Conservation (phyloP, 1,284 basidiomycete species). For the Puccinia polysora region DNA sequence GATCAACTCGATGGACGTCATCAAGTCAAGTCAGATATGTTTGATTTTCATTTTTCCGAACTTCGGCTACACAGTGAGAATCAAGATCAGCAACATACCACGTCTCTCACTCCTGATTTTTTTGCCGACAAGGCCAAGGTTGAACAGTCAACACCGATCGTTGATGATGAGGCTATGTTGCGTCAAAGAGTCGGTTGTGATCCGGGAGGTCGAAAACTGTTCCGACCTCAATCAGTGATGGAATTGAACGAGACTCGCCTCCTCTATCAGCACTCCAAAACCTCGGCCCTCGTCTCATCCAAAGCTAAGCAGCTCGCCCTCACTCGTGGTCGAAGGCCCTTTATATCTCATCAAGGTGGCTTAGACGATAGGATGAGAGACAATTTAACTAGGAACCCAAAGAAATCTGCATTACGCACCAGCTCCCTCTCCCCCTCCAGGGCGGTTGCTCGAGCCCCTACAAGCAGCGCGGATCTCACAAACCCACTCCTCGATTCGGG, state of each 20-base stretch:
- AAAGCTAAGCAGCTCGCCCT: conserved; percentile 9
- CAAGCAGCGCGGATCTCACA: background rate
- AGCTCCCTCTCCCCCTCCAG: conserved; percentile 9
- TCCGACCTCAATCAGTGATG: conserved; percentile 36
- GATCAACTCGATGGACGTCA: background rate
- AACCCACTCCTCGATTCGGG: background rate
- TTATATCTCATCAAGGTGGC: background rate
- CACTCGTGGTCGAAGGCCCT: background rate
- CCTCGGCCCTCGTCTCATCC: no score
- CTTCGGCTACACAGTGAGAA: conserved; percentile 11
- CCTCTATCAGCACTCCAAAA: background rate
- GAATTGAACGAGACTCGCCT: conserved; percentile 15
- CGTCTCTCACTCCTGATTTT: background rate
- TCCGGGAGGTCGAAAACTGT: conserved; percentile 27
- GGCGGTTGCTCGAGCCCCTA: conserved; percentile 3
- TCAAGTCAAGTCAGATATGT: conserved; percentile 38
- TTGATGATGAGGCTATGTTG: conserved; percentile 35
- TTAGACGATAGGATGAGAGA: background rate
- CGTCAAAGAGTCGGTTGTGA: conserved; percentile 30
- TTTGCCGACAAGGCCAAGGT: conserved; percentile 1
- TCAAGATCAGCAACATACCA: background rate
- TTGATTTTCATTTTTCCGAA: conserved; percentile 39
- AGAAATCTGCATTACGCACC: conserved; percentile 2
- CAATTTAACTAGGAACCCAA: background rate
- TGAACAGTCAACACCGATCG: background rate